Conservation (phyloP, 2,329 filamentous ascomycete species). For the Coniochaeta prunicola region DNA sequence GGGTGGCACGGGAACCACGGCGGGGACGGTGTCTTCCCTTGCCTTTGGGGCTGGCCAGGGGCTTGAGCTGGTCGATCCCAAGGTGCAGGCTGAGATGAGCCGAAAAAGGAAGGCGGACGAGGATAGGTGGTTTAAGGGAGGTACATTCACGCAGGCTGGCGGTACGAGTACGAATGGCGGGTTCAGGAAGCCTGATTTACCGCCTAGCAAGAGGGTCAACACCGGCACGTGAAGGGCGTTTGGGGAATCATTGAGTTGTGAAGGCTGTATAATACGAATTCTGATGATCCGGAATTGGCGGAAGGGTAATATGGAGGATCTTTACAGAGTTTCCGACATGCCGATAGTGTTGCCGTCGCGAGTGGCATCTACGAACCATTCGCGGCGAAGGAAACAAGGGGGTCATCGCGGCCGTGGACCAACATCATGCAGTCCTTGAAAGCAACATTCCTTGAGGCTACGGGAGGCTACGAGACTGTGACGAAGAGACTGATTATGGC, state of each 20-base stretch:
- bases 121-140: constrained; percentile 93
- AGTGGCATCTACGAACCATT: no score
- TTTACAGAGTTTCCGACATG: no score
- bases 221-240: constrained; percentile 36
- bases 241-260: constrained; percentile 8
- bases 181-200: constrained; percentile 78
- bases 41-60: constrained; percentile 94
- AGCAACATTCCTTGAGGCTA: no score
- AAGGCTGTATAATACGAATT: not conserved
- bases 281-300: not conserved
- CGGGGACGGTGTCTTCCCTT: constrained; percentile 75
- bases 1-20: constrained; percentile 42
- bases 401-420: no score
- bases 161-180: constrained; percentile 35
- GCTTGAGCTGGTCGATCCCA: constrained; percentile 90
- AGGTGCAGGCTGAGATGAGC: constrained; percentile 77
- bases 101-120: constrained; percentile 91
- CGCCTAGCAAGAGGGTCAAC: constrained; percentile 66
- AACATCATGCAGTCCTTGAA: no score
- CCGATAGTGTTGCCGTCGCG: no score
- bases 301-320: not conserved
- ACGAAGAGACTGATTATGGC: no score
- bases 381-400: no score
- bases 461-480: no score
- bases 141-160: constrained; percentile 88